A percentile compares a stretch with the other conserved stretches of the same genome.
These are phyloP conservation scores for Caryopteris hybrid DNA, from an alignment of 305 asterid species.

Conservation along the genomic window DNA sequence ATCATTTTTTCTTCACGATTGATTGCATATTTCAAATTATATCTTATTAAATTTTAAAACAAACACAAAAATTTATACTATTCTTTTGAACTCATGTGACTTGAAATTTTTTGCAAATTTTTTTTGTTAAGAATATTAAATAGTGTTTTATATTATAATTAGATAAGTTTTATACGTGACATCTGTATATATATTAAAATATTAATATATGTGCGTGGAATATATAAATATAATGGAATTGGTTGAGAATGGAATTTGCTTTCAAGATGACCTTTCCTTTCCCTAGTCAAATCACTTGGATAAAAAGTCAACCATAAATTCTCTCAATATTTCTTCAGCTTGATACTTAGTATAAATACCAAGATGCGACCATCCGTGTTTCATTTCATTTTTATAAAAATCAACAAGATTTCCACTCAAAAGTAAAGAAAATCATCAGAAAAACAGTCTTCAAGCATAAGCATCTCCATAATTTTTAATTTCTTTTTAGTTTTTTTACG, in stretches of 20 bases:
- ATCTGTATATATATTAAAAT: too few relatives aligned
- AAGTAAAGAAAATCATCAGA: slow-evolving; percentile 8
- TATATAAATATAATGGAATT: slow-evolving; percentile 14
- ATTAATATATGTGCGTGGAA: too few relatives aligned
- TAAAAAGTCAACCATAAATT: slow-evolving; percentile 74
- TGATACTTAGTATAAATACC: slow-evolving; percentile 51
- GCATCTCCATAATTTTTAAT: slow-evolving; percentile 3
- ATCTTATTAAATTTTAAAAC: too few relatives aligned
- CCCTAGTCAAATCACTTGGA: slow-evolving; percentile 53
- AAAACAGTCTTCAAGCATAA: slow-evolving; percentile 25
- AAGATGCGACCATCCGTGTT: slow-evolving; percentile 43
- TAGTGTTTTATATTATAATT: too few relatives aligned
- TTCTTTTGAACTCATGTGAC: too few relatives aligned
- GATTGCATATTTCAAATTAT: too few relatives aligned
- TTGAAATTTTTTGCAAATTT: too few relatives aligned
- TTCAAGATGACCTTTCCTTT: slow-evolving; percentile 39
- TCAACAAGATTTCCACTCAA: slow-evolving; percentile 10
- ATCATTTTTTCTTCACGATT: too few relatives aligned
- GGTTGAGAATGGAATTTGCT: slow-evolving; percentile 36
- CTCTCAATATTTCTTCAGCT: slow-evolving; percentile 27
- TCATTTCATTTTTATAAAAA: slow-evolving; percentile 43
- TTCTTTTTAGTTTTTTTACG: too few relatives aligned
- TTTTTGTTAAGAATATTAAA: too few relatives aligned
- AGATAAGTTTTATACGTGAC: too few relatives aligned
- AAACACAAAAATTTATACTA: too few relatives aligned